Evolutionary conservation across 345 rosid genomes (phyloP), one percentile per base, ranked within the genome.

Genomic region (Melastoma malabathricum): DNA sequence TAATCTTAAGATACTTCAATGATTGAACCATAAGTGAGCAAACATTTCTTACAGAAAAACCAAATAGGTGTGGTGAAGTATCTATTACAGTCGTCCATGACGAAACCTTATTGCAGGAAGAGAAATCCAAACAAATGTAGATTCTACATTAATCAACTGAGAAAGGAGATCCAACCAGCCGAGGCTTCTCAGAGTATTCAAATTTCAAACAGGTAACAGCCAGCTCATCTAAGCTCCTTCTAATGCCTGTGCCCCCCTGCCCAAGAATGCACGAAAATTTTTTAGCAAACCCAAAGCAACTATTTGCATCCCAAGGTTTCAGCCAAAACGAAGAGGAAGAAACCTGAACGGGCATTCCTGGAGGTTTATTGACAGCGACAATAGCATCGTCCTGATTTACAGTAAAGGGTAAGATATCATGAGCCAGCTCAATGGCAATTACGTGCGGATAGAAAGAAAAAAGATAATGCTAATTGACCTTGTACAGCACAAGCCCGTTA

Each of bases 341-440:
- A 22, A 87, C 96, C 76, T 92, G 96, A 68, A 87, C 98, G 46
- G 96, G 84, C 82, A 92, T 48, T 63, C 98, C 90, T 2, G 82
- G 87, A 52, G 98, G 96, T 49, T 87, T 92, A 62, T 92, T 84
- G 65, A 92, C 47, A 46, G 75, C 90, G 58, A 92, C 70, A 65
- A 87, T 81, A 22, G 84, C 68, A 2, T 81, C 56, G 69, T 92
- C 98, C 98, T 87, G 69, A 48, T 16, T 64, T 64, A 62, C 39
- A 60, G 59, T 39, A 55, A 14, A 4, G 51, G 13, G 44, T 54
- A 52, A 57, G 55, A 56, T 3, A 56, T 57, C 41, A 34, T 3
- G 22, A 49, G 64, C 6, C 4, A 59, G 59, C n/a, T 43, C 38
- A 3, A 48, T 54, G 8, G 7, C 23, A 51, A 54, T 13, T 45